Evolutionary conservation across 306 rosid species (phyloP).

Genomic region (Rosa multiflora): DNA sequence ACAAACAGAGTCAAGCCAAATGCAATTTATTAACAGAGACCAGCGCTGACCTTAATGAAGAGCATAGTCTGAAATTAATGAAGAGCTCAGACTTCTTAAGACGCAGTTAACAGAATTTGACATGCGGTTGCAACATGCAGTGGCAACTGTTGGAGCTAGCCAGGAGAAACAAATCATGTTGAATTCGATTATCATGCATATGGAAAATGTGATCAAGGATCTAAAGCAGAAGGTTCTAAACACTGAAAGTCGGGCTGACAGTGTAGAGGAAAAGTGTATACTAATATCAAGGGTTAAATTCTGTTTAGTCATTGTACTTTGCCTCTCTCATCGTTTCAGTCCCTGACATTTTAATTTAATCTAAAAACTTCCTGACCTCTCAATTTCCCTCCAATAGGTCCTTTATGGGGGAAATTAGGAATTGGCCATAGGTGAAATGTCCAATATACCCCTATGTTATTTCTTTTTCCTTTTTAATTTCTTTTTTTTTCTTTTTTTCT

Average conservation of each 20-base stretch:
- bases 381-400: too few species aligned
- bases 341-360: too few species aligned
- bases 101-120: slow-evolving; percentile 57
- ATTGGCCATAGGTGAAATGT: too few species aligned
- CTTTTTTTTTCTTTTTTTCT: too few species aligned
- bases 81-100: slow-evolving; percentile 44
- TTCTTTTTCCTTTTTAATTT: too few species aligned
- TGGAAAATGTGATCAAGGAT: slow-evolving; percentile 71
- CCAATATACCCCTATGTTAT: too few species aligned
- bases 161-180: slow-evolving; percentile 77
- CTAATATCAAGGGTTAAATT: slow-evolving; percentile 67
- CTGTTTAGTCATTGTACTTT: too few species aligned
- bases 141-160: slow-evolving; percentile 83
- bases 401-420: too few species aligned
- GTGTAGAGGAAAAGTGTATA: slow-evolving; percentile 72
- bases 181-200: slow-evolving; percentile 58
- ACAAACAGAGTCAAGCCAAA: too few species aligned
- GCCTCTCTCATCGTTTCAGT: too few species aligned
- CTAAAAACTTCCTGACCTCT: too few species aligned
- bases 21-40: slow-evolving; percentile 36
- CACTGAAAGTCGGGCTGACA: slow-evolving; percentile 71
- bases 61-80: slow-evolving; percentile 8
- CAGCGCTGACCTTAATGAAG: slow-evolving; percentile 25
- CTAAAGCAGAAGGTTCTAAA: slow-evolving; percentile 66
- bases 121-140: slow-evolving; percentile 58